phyloP scores from a whole-genome alignment of 108 stramenopile species.

The Chaetoceros tenuissimus region DNA sequence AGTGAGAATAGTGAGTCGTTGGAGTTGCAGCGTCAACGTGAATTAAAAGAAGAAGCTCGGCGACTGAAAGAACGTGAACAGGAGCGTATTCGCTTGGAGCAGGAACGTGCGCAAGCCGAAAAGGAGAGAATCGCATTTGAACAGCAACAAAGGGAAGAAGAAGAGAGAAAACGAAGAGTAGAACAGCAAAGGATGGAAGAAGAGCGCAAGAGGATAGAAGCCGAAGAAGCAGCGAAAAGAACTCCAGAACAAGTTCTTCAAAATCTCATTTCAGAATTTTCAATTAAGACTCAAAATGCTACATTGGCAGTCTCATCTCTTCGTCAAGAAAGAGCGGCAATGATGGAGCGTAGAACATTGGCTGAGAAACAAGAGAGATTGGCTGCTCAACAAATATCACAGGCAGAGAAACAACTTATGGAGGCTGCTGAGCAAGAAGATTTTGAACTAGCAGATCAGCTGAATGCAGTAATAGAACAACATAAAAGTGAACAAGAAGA shows the following conservation, averaged over 20 bases:
- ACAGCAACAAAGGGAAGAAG: conserved; percentile 2
- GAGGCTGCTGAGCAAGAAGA: conserved; percentile 78
- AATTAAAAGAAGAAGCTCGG: too few species aligned
- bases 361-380: conserved; percentile 46
- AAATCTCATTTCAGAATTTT: conserved; percentile 13
- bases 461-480: conserved; percentile 46
- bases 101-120: too few species aligned
- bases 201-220: conserved; percentile 6
- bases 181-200: conserved; percentile 11
- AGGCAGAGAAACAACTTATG: conserved; percentile 53
- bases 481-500: conserved; percentile 52
- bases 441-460: conserved; percentile 75
- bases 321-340: conserved; percentile 23
- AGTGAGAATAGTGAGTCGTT: conserved; percentile 7
- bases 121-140: background rate
- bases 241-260: conserved; percentile 23
- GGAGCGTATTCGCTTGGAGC: too few species aligned
- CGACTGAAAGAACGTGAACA: too few species aligned
- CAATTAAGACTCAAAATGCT: conserved; percentile 6
- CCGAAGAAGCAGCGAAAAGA: conserved; percentile 21
- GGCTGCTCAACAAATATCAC: conserved; percentile 47
- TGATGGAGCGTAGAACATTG: conserved; percentile 42
- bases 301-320: conserved; percentile 19
- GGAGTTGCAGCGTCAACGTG: conserved; percentile 11
- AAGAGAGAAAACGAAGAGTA: conserved; percentile 3